phyloP scores from a whole-genome alignment of 495 filamentous ascomycete species.

The Cercophora sp. region DNA sequence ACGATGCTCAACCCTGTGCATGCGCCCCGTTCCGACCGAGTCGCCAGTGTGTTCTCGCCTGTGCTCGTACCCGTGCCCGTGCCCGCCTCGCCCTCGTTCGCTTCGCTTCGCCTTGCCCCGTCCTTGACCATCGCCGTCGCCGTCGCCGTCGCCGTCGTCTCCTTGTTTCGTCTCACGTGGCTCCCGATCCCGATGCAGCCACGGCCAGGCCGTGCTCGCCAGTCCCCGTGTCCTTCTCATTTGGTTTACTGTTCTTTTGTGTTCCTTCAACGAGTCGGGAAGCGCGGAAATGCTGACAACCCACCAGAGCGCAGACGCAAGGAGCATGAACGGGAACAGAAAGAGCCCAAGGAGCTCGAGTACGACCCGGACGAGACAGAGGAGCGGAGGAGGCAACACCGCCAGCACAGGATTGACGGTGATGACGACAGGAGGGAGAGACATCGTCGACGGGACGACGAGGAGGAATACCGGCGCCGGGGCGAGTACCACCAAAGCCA shows the following conservation, averaged over 20 bases:
- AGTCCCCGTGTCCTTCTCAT: too few species aligned
- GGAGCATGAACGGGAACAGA: conserved; percentile 32
- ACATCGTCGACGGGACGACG: conserved; percentile 10
- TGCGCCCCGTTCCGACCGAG: conserved; percentile 6
- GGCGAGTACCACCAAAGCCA: conserved; percentile 13
- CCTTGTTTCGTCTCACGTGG: conserved; percentile 1
- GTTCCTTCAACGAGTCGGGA: neutral
- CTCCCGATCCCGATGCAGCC: neutral
- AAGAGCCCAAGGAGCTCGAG: conserved; percentile 12
- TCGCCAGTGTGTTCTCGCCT: conserved; percentile 7
- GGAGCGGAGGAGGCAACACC: conserved; percentile 24
- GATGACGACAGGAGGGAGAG: conserved; percentile 20
- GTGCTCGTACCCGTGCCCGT: conserved; percentile 1
- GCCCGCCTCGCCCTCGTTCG: conserved; percentile 4
- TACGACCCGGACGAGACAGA: conserved; percentile 21
- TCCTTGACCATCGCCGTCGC: neutral
- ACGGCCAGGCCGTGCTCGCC: conserved; percentile 2
- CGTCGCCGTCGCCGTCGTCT: neutral
- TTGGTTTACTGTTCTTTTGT: neutral
- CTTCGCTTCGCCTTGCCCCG: conserved; percentile 1
- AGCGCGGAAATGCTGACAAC: conserved; percentile 18
- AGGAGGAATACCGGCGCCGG: conserved; percentile 15
- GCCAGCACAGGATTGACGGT: conserved; percentile 30
- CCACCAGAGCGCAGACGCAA: conserved; percentile 33
- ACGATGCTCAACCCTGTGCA: conserved; percentile 3